phyloP scores from a whole-genome alignment of 192 early-diverging fungal genomes.

The Backusella luteola region DNA sequence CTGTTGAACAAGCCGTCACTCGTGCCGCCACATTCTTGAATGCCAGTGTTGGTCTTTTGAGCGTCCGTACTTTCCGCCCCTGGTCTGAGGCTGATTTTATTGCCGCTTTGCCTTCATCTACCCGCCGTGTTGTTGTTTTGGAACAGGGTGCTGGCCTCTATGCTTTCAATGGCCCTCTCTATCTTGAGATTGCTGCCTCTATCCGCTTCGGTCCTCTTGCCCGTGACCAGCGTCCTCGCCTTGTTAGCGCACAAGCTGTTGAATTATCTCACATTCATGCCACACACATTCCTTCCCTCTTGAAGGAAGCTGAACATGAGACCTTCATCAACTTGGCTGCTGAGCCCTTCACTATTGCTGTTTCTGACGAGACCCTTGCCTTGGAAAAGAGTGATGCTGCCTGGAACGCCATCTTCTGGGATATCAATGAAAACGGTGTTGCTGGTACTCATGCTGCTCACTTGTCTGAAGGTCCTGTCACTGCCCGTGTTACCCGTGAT shows the following conservation, averaged over 20 bases:
- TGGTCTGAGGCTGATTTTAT: conserved; percentile 80
- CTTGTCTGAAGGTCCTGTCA: conserved; percentile 27
- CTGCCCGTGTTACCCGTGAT: conserved; percentile 47
- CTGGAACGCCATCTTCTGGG: conserved; percentile 34
- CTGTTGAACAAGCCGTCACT: conserved; percentile 53
- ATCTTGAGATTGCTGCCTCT: conserved; percentile 71
- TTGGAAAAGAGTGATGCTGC: conserved; percentile 4
- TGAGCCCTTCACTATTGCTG: conserved; percentile 20
- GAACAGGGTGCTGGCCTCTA: conserved; percentile 56
- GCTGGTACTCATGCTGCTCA: conserved; percentile 42
- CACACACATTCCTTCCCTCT: conserved; percentile 20
- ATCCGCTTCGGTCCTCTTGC: conserved; percentile 52
- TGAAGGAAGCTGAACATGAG: conserved; percentile 4
- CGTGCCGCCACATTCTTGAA: conserved; percentile 31
- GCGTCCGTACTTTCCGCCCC: conserved; percentile 78
- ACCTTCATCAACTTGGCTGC: conserved; percentile 32
- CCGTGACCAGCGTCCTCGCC: conserved; percentile 33
- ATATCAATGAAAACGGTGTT: conserved; percentile 23
- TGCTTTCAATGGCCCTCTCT: conserved; percentile 62
- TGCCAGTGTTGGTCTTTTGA: conserved; percentile 64
- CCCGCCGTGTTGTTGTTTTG: conserved; percentile 73
- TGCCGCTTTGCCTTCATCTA: conserved; percentile 60
- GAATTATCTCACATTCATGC: conserved; percentile 31
- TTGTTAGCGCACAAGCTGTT: conserved; percentile 53
- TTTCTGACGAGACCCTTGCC: conserved; percentile 9